Base-by-base conservation (phyloP, 768 basidiomycete species). In the Lyophyllum decastes region DNA sequence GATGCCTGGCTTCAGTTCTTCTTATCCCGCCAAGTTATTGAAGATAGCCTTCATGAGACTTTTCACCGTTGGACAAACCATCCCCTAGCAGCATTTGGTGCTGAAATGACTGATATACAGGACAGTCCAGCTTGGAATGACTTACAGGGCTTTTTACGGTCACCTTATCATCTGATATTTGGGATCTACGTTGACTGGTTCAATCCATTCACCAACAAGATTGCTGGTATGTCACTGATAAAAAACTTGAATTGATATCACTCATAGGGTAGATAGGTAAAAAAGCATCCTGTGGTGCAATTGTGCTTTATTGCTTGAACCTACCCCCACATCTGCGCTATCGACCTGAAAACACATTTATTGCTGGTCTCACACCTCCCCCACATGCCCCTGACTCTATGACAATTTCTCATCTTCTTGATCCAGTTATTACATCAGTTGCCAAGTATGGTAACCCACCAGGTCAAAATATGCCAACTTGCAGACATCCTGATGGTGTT, bases 101-200 rank as follows among this genome's bases (percentile, higher is more conserved):
- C 30, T 26, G 26, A 14, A 21, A 70, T 72, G 68, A 35, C 49
- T 21, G 58, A 64, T 46, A 59, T 70, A 27, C 59, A 65, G 46
- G 68, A 70, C 43, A 73, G 70, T 58, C 70, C 67, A 41, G 68
- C 64, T 5, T 74, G 73, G 67, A 4, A 47, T 4, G 25, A 40
- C 17, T 26, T 68, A 1, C 22, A 38, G 9, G 45, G 41, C 27
- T 67, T 61, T 54, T 26, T 57, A 9, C 51, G 43, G 7, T 51
- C 60, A 9, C 56, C 49, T n/a, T 61, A 66, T 33, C 45, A 63
- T 57, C 0, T 75, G 11, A 16, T 38, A 30, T 52, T 72, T 64
- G 63, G 65, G 6, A 24, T 73, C 7, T 75, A 68, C 57, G 59
- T 73, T 52, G 72, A 76, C 54, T 75, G 73, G 73, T 75, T 73